Evolutionary conservation across 441 rosid species (phyloP), one percentile per base, ranked within the genome.

Genomic region (Pelargonium cotyledonis): DNA sequence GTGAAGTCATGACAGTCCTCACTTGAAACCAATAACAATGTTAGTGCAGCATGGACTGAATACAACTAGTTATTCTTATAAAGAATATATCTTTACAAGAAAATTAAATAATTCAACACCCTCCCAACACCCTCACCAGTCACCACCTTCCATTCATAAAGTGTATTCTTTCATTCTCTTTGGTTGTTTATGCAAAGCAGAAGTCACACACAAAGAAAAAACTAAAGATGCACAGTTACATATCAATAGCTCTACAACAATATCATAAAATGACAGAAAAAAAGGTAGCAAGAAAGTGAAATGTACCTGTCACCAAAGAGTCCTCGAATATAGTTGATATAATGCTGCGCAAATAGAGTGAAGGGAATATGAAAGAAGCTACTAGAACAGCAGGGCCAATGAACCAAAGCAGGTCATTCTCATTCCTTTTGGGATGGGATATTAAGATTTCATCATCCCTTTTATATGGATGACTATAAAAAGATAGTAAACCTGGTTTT

Each of bases 331-430:
- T 77, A 43, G 85, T 80, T 16, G 96, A 88, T 73, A 92, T 85
- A 63, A 95, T 80, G 71, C 73, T 80, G 60, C 98, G 82, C 73
- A 95, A 79, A 79, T 89, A 92, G 68, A 95, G 82, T 1, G 97
- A 89, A 23, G 99, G 98, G 70, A 92, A 74, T 77, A 90, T 82
- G 80, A 95, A 95, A 66, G 99, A 92, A 21, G 93, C 85, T 62
- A 95, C 99, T 51, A 92, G 90, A 80, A 90, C 91, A 26, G 92
- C 82, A 44, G 98, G 99, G 78, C 98, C 97, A 61, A 83, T 35
- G 79, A 95, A 80, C 96, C 98, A 95, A 71, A 83, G 78, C 2
- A 85, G 80, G 73, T 83, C 85, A 79, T 78, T 89, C 72, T 73
- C 71, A 63, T 80, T 84, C 64, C 67, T 82, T 76, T 81, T 81